phyloP scores from a whole-genome alignment of 2,329 filamentous ascomycete genomes.

The Paraconiothyrium sp. region DNA sequence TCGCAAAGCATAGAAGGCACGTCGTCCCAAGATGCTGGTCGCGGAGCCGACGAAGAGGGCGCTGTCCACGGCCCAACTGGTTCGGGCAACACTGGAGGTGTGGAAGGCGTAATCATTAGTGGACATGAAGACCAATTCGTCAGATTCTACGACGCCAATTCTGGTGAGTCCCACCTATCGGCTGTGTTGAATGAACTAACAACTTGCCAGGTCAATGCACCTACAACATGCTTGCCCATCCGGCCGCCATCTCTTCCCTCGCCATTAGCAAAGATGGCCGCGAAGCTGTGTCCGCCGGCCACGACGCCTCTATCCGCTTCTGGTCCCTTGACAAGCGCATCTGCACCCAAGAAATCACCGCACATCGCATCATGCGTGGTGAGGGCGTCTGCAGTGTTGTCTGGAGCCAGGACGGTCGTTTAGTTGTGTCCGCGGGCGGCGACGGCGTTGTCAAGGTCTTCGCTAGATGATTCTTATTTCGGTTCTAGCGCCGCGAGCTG shows the following conservation, averaged over 20 bases:
- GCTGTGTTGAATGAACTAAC: constrained; percentile 12
- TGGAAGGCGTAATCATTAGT: constrained; percentile 94
- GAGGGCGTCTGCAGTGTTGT: constrained; percentile 94
- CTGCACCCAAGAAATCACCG: constrained; percentile 95
- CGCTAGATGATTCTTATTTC: constrained; percentile 39
- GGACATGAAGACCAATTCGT: constrained; percentile 97
- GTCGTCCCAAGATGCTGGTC: constrained; percentile 65
- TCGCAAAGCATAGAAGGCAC: constrained; percentile 79
- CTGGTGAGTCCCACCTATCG: constrained; percentile 73
- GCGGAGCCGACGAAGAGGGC: constrained; percentile 75
- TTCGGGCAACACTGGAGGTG: constrained; percentile 73
- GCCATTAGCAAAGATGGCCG: constrained; percentile 92
- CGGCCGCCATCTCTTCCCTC: constrained; percentile 88
- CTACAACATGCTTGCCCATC: constrained; percentile 97
- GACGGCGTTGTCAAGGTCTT: constrained; percentile 97
- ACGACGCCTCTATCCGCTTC: constrained; percentile 94
- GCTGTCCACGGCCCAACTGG: constrained; percentile 83
- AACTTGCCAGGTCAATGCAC: constrained; percentile 89
- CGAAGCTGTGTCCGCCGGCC: constrained; percentile 93
- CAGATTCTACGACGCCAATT: constrained; percentile 97
- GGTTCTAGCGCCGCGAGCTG: constrained; percentile 5
- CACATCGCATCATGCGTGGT: constrained; percentile 91
- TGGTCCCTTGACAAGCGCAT: constrained; percentile 96
- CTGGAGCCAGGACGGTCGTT: constrained; percentile 94
- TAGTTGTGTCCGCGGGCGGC: constrained; percentile 93